These are phyloP conservation scores for Gelatoporia subvermispora DNA, from an alignment of 768 basidiomycete genomes.

Conservation along the genomic window DNA sequence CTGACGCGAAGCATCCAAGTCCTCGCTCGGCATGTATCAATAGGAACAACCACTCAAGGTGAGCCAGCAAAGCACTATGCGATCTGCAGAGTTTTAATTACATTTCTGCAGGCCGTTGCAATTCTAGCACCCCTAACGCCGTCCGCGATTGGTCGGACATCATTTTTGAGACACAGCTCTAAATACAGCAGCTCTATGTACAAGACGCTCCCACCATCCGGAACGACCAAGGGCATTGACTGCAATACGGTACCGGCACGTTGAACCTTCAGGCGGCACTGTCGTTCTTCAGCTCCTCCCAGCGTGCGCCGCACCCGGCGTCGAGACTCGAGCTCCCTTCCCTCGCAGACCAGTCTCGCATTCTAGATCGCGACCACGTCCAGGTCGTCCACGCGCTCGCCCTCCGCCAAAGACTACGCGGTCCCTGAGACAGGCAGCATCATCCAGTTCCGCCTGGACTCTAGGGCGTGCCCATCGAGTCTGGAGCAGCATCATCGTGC, in stretches of 20 bases:
- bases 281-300: slow-evolving; percentile 12
- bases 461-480: slow-evolving; percentile 34
- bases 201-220: no score
- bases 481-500: slow-evolving; percentile 1
- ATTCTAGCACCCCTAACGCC: no score
- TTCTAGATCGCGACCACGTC: no score
- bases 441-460: slow-evolving; percentile 60
- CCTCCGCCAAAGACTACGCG: slow-evolving; percentile 63
- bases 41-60: slow-evolving; percentile 96
- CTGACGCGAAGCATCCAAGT: slow-evolving; percentile 90
- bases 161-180: no score
- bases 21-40: slow-evolving; percentile 91
- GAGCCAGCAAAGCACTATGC: no score
- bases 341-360: slow-evolving; percentile 25
- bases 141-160: no score
- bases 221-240: no score
- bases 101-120: no score
- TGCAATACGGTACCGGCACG: no score
- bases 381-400: slow-evolving; percentile 27
- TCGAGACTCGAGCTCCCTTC: slow-evolving; percentile 61
- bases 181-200: no score
- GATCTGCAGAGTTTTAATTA: slow-evolving; percentile 88
- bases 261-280: no score
- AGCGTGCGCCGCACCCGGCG: slow-evolving; percentile 22
- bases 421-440: slow-evolving; percentile 41